phyloP scores from a whole-genome alignment of 2,329 filamentous ascomycete genomes.

The Helotiales sp. region DNA sequence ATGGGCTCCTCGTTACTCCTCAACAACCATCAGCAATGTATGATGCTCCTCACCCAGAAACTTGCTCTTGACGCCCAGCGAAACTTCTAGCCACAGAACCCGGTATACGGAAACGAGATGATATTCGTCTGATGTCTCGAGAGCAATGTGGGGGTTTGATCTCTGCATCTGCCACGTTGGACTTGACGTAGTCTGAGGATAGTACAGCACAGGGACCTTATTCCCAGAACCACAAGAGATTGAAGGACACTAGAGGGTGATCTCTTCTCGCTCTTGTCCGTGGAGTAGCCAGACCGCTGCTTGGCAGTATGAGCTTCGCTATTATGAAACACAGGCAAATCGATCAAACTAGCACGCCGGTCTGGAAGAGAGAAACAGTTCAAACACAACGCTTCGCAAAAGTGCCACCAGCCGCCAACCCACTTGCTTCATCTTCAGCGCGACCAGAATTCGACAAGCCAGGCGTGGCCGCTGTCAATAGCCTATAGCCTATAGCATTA shows the following conservation, averaged over 20 bases:
- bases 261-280: no score
- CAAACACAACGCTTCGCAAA: not conserved
- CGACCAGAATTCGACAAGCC: not conserved
- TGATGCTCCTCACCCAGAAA: not conserved
- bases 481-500: no score
- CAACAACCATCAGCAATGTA: not conserved
- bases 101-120: not conserved
- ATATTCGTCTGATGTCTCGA: not conserved
- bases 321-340: not conserved
- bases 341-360: not conserved
- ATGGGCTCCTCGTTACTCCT: not conserved
- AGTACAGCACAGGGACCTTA: not conserved
- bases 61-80: not conserved
- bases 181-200: not conserved
- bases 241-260: not conserved
- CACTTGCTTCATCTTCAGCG: not conserved
- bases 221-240: not conserved
- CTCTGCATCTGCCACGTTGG: not conserved
- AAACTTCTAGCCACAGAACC: not conserved
- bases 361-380: not conserved
- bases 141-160: not conserved
- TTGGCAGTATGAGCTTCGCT: not conserved
- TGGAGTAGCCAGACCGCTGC: not conserved
- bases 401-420: not conserved
- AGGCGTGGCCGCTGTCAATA: not conserved